A percentile compares a stretch with the other conserved stretches of the same genome.
Conservation (phyloP, 352 stramenopile species). For the Phytophthora citrophthora region DNA sequence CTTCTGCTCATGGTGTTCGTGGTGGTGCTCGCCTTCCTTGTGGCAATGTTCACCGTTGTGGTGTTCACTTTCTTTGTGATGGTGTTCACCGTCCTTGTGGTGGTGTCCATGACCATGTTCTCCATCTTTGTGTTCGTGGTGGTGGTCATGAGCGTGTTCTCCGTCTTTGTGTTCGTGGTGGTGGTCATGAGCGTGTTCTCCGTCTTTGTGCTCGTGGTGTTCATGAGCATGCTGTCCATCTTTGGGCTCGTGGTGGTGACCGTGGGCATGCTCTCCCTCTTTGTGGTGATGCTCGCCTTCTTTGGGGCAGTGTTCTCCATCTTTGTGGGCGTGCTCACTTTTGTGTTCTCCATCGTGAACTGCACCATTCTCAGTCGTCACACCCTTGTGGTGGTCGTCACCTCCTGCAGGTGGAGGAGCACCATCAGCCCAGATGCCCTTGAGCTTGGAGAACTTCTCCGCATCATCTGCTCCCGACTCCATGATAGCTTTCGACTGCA, state of each 20-base stretch:
- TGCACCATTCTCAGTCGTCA: not conserved
- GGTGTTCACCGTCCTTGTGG: not conserved
- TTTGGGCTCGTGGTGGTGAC: slow-evolving; percentile 1
- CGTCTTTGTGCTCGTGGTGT: not conserved
- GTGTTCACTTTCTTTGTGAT: slow-evolving; percentile 5
- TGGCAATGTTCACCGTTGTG: slow-evolving; percentile 8
- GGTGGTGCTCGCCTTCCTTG: slow-evolving; percentile 11
- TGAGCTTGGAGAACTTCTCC: slow-evolving; percentile 78
- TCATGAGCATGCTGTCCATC: not conserved
- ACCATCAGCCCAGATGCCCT: slow-evolving; percentile 61
- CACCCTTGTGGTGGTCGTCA: slow-evolving; percentile 35
- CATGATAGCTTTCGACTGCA: slow-evolving; percentile 74
- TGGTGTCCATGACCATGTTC: not conserved
- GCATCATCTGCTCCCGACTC: slow-evolving; percentile 60
- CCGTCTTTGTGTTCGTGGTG: slow-evolving; percentile 8
- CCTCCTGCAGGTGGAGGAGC: slow-evolving; percentile 10
- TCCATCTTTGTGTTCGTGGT: slow-evolving; percentile 1
- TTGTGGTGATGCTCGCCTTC: slow-evolving; percentile 8
- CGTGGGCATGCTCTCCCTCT: not conserved
- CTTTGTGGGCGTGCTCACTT: slow-evolving; percentile 6
- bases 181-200: not conserved
- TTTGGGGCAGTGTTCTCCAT: slow-evolving; percentile 6
- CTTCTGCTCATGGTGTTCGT: slow-evolving; percentile 18
- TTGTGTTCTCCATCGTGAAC: slow-evolving; percentile 5
- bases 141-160: slow-evolving; percentile 9